Percentiles rank a stretch among this genome's conserved stretches.
These are phyloP conservation scores for Zalerion maritima DNA, from an alignment of 495 filamentous ascomycete genomes.

Conservation along the genomic window DNA sequence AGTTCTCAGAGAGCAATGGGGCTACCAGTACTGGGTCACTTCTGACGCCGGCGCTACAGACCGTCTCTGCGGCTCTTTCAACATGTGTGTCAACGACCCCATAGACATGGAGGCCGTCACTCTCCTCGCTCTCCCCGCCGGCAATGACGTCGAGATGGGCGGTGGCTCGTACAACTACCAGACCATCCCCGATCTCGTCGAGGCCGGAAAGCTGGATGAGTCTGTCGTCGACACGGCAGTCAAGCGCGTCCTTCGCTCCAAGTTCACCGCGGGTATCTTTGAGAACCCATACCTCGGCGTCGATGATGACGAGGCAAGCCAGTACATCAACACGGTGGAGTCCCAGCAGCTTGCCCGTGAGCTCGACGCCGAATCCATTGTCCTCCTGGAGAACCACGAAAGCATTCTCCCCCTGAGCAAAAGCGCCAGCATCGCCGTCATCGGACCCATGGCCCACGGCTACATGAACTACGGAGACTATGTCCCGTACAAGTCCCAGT, in stretches of 20 bases:
- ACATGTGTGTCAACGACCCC: conserved; percentile 40
- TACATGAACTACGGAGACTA: conserved; percentile 62
- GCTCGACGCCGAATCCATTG: conserved; percentile 52
- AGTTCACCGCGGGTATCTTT: conserved; percentile 53
- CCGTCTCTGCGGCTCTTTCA: conserved; percentile 46
- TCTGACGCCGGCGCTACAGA: conserved; percentile 51
- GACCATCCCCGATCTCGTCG: conserved; percentile 46
- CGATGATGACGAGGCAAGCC: conserved; percentile 32
- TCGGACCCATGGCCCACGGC: conserved; percentile 58
- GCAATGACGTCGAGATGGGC: conserved; percentile 66
- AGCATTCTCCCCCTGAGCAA: conserved; percentile 44
- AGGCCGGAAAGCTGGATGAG: conserved; percentile 39
- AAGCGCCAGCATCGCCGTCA: conserved; percentile 48
- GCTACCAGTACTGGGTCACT: conserved; percentile 45
- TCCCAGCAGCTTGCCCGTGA: conserved; percentile 40
- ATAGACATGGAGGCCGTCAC: conserved; percentile 47
- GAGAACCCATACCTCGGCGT: conserved; percentile 48
- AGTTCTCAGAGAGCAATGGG: conserved; percentile 54
- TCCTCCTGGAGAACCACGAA: conserved; percentile 55
- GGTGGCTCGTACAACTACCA: conserved; percentile 57
- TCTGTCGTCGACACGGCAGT: conserved; percentile 49
- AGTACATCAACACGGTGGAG: conserved; percentile 42
- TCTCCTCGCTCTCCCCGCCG: conserved; percentile 42
- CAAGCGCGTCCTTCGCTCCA: conserved; percentile 41
- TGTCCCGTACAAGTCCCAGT: conserved; percentile 44